Evolutionary conservation across 148 eudicot genomes (phyloP).

Genomic region (Limonium bicolor): DNA sequence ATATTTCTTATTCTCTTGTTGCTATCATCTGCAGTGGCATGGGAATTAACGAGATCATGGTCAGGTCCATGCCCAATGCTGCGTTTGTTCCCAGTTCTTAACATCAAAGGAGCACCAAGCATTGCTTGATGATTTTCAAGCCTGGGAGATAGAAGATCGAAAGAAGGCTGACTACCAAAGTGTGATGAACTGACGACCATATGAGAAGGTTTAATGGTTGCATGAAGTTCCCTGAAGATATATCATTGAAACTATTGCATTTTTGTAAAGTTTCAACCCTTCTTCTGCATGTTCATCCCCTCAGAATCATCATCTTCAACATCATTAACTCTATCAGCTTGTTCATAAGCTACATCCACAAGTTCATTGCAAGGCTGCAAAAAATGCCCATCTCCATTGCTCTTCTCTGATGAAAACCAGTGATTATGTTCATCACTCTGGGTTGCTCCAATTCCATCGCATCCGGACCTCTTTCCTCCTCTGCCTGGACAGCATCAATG

Average conservation of each 20-base stretch:
- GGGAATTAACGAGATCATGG: constrained; percentile 24
- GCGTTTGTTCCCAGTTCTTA: constrained; percentile 17
- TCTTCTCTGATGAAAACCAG: constrained; percentile 34
- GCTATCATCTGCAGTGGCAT: constrained; percentile 19
- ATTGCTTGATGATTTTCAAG: constrained; percentile 25
- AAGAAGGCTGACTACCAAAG: constrained; percentile 24
- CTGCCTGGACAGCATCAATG: constrained; percentile 11
- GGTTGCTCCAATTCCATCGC: constrained; percentile 30
- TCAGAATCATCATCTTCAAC: constrained; percentile 27
- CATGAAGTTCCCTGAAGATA: constrained; percentile 31
- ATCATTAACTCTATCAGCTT: constrained; percentile 18
- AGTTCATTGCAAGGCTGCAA: constrained; percentile 37
- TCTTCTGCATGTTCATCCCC: constrained; percentile 9
- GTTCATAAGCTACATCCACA: constrained; percentile 9
- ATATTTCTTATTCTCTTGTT: constrained; percentile 52
- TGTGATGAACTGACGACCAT: constrained; percentile 19
- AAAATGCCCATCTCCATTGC: constrained; percentile 19
- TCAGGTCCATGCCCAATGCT: constrained; percentile 47
- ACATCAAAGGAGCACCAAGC: constrained; percentile 29
- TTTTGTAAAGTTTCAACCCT: constrained; percentile 22
- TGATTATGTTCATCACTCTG: constrained; percentile 26
- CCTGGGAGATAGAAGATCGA: constrained; percentile 19
- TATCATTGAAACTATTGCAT: constrained; percentile 19
- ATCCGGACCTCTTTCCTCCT: constrained; percentile 17
- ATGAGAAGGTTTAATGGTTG: constrained; percentile 34